These are phyloP conservation scores for Boletus sp. DNA, from an alignment of 1,284 basidiomycete species.

Conservation along the genomic window DNA sequence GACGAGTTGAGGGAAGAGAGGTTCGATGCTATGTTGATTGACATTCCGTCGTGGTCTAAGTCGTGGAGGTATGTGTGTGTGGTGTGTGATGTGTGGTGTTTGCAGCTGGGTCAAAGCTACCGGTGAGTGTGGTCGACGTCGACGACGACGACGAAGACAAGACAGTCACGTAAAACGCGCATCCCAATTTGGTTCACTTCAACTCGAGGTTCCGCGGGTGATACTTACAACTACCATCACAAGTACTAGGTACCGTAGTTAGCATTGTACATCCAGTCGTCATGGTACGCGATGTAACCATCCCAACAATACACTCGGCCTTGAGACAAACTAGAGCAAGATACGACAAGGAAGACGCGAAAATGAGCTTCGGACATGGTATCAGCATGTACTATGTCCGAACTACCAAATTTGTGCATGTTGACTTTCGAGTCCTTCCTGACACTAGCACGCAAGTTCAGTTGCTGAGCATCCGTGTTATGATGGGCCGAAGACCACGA, in stretches of 20 bases:
- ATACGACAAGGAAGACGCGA: too few relatives aligned
- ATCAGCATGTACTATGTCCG: too few relatives aligned
- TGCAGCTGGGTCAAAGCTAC: background rate
- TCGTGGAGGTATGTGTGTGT: background rate
- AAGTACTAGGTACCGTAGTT: too few relatives aligned
- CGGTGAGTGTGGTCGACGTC: background rate
- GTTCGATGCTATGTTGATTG: conserved; percentile 47
- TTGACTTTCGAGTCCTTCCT: background rate
- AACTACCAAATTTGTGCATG: background rate
- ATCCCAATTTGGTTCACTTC: conserved; percentile 1
- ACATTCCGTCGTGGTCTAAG: background rate
- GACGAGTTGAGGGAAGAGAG: conserved; percentile 71
- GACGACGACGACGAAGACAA: background rate
- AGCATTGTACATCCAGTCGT: too few relatives aligned
- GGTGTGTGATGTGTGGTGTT: background rate
- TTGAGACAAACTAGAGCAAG: background rate
- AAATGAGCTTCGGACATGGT: background rate
- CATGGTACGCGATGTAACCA: too few relatives aligned
- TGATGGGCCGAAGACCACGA: background rate
- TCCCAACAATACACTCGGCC: too few relatives aligned
- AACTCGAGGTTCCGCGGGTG: background rate
- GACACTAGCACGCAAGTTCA: background rate
- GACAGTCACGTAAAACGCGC: background rate
- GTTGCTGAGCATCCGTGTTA: background rate
- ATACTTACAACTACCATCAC: too few relatives aligned